These are phyloP conservation scores for Penicillium silybi DNA, from an alignment of 495 filamentous ascomycete species.

Conservation along the genomic window DNA sequence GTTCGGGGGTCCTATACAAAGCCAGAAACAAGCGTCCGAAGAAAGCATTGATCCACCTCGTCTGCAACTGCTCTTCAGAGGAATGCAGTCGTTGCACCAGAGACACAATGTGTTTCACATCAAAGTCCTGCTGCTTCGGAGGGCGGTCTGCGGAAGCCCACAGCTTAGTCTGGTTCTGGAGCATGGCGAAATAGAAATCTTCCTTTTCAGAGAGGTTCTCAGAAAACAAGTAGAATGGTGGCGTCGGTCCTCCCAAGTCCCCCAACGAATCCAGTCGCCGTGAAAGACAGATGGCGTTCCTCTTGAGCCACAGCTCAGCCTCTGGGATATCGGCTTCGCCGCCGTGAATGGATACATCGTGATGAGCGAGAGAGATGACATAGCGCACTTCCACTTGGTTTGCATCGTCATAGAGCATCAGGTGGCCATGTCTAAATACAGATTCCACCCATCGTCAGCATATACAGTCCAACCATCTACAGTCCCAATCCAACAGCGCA, in stretches of 20 bases:
- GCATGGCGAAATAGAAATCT: conserved; percentile 92
- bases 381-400: conserved; percentile 90
- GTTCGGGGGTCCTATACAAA: conserved; percentile 74
- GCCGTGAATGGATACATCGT: conserved; percentile 80
- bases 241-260: conserved; percentile 54
- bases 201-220: conserved; percentile 94
- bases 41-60: conserved; percentile 90
- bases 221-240: conserved; percentile 90
- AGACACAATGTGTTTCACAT: conserved; percentile 77
- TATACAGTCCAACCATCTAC: not conserved
- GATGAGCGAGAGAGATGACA: conserved; percentile 86
- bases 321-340: conserved; percentile 80
- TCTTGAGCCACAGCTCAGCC: conserved; percentile 90
- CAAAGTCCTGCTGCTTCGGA: conserved; percentile 73
- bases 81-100: conserved; percentile 87
- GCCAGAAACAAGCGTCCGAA: conserved; percentile 83
- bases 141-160: conserved; percentile 52
- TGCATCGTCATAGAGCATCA: conserved; percentile 94
- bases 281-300: conserved; percentile 85
- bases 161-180: conserved; percentile 74
- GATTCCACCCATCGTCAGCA: conserved; percentile 17
- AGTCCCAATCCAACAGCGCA: not conserved
- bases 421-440: conserved; percentile 72
- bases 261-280: conserved; percentile 62
- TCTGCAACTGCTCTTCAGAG: conserved; percentile 86